Evolutionary conservation across 2,329 filamentous ascomycete genomes (phyloP), one percentile per base, ranked within the genome.

Genomic region (Ascochyta koolunga): DNA sequence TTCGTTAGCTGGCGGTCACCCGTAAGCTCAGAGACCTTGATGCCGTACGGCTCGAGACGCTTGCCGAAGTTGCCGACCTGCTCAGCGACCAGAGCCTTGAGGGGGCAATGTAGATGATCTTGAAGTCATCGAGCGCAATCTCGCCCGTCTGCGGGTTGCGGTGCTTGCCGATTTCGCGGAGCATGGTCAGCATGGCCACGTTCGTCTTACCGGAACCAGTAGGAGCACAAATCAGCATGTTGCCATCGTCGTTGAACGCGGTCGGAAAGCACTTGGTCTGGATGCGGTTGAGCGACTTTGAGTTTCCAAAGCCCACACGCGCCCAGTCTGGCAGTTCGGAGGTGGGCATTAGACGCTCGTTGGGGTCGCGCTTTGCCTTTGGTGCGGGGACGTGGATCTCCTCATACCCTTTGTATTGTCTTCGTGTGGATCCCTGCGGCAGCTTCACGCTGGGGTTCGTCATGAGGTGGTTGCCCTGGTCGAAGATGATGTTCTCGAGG

Each of bases 181-280:
- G 83, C 70, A 99, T 98, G 2, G 93, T 89, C 59, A 99, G 82
- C 93, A 99, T 98, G 36, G 93, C 93, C 45, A 99, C 95, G 69
- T 99, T 99, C 1, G 95, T 99, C 79, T 99, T 99, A 71, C 95
- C 95, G 73, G 92, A 96, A 63, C 95, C 95, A 43, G 95, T 99
- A 1, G 95, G 95, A 6, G 95, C 96, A 74, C 95, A 99, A 70
- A 99, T 89, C 50, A 99, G 88, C 90, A 99, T 92, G 72, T 99
- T 99, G 27, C 92, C 93, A 71, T 99, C 96, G 57, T 93, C 90
- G 56, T 91, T 84, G 70, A 99, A 99, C 0, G 95, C 95, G 2
- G 90, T 87, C 1, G 91, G 90, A 71, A 87, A 99, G 72, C 93
- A 98, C 74, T 89, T 93, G 3, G 93, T 95, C 77, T 99, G 95